Evolutionary conservation across 805 yeast genomes (phyloP).

Genomic region (Yarrowia sp.): DNA sequence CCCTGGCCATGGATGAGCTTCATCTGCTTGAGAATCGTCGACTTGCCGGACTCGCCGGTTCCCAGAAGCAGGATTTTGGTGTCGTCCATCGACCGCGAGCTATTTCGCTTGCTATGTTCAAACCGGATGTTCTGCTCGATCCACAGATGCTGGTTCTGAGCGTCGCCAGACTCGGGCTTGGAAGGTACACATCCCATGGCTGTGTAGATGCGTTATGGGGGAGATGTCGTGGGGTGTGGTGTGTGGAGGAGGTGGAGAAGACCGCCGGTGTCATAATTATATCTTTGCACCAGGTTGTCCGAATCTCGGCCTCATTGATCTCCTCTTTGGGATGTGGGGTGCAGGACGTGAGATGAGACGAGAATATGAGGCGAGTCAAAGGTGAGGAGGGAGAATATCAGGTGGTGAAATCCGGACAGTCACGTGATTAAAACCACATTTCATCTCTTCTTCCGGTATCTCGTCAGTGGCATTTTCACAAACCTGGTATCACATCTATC

Average conservation of each 20-base stretch:
- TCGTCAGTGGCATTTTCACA: too few species aligned
- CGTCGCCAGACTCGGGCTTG: not conserved
- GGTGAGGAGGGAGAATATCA: too few species aligned
- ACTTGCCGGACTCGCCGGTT: slow-evolving; percentile 94
- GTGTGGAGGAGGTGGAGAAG: not conserved
- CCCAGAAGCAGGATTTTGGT: slow-evolving; percentile 67
- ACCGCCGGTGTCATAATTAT: not conserved
- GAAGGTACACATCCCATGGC: slow-evolving; percentile 34
- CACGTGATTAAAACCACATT: too few species aligned
- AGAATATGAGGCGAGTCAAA: not conserved
- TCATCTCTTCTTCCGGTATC: too few species aligned
- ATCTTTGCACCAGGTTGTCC: not conserved
- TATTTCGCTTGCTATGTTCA: not conserved
- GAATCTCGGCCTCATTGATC: slow-evolving; percentile 8
- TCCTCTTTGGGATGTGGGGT: slow-evolving; percentile 38
- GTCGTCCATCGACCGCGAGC: slow-evolving; percentile 9
- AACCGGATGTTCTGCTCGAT: slow-evolving; percentile 18
- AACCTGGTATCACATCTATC: too few species aligned
- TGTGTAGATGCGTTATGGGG: too few species aligned
- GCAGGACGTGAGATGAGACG: not conserved
- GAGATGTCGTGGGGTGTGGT: not conserved
- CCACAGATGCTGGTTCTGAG: not conserved
- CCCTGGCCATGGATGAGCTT: slow-evolving; percentile 85
- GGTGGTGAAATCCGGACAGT: too few species aligned
- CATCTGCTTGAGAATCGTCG: slow-evolving; percentile 90